phyloP scores from a whole-genome alignment of 2,329 filamentous ascomycete species.

The Aphanocladium album region DNA sequence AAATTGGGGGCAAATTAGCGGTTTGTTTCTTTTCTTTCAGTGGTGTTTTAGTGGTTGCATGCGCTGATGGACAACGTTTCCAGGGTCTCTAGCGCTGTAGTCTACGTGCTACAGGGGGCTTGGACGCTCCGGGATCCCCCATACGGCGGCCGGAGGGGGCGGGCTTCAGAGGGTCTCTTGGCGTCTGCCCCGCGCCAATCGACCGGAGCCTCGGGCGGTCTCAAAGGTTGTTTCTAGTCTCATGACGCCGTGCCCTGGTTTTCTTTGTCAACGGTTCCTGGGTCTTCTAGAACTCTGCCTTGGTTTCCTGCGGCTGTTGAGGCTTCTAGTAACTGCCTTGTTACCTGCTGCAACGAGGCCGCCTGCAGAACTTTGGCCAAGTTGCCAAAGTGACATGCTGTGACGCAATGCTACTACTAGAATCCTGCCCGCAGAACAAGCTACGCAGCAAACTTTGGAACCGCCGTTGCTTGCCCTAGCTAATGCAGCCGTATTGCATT shows the following conservation, averaged over 20 bases:
- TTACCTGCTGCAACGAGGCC: not conserved
- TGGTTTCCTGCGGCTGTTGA: too few relatives aligned
- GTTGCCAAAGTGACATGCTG: not conserved
- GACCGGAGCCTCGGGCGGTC: slow-evolving; percentile 11
- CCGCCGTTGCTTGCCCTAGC: not conserved
- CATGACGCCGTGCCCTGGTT: not conserved
- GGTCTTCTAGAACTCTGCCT: not conserved
- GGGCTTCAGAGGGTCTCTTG: not conserved
- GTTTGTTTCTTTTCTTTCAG: not conserved
- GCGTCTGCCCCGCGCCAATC: slow-evolving; percentile 6
- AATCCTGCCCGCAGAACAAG: not conserved
- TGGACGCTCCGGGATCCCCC: slow-evolving; percentile 1
- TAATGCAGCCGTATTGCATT: not conserved
- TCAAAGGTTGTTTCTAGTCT: not conserved
- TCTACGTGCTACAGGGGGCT: not conserved
- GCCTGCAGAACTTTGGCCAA: not conserved
- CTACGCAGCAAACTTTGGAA: not conserved
- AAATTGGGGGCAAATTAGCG: not conserved
- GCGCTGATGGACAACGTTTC: not conserved
- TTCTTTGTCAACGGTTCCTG: not conserved
- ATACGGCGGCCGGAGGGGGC: not conserved
- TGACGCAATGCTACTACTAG: not conserved
- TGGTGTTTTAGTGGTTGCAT: not conserved
- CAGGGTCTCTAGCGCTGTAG: not conserved
- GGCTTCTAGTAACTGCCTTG: not conserved